phyloP scores from a whole-genome alignment of 1,139 yeast species.

The Saccharomyces hybrid region DNA sequence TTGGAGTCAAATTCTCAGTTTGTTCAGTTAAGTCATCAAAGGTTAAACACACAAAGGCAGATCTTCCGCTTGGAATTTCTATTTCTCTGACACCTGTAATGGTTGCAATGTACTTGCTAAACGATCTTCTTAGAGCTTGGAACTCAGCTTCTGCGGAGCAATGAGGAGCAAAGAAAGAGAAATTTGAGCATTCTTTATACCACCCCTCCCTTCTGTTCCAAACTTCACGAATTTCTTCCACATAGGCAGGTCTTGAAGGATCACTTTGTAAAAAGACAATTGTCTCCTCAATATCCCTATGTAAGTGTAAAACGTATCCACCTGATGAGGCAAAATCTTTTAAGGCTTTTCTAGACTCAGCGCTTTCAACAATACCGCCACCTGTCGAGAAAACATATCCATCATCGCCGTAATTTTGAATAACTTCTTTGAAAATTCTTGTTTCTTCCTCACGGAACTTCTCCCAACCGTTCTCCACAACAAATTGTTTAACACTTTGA shows the following conservation, averaged over 20 bases:
- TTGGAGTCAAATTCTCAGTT: slow-evolving; percentile 42
- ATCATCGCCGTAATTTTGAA: slow-evolving; percentile 39
- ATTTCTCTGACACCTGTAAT: slow-evolving; percentile 52
- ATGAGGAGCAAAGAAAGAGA: slow-evolving; percentile 68
- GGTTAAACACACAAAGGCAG: slow-evolving; percentile 69
- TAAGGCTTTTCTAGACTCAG: slow-evolving; percentile 55
- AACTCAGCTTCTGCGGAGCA: slow-evolving; percentile 53
- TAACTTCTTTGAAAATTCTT: slow-evolving; percentile 44
- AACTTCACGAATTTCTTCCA: slow-evolving; percentile 68
- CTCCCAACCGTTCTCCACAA: slow-evolving; percentile 76
- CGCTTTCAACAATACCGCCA: slow-evolving; percentile 88
- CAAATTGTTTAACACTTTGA: slow-evolving; percentile 55
- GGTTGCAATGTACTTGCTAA: slow-evolving; percentile 49
- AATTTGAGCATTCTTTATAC: slow-evolving; percentile 77
- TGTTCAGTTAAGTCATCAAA: slow-evolving; percentile 46
- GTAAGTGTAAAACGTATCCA: slow-evolving; percentile 80
- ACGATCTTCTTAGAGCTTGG: slow-evolving; percentile 48
- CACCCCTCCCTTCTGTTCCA: slow-evolving; percentile 76
- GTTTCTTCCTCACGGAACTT: slow-evolving; percentile 68
- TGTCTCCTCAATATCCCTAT: slow-evolving; percentile 78
- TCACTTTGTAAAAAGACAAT: slow-evolving; percentile 66
- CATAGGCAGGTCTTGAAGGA: slow-evolving; percentile 79
- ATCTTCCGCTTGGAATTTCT: slow-evolving; percentile 45
- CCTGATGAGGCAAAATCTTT: slow-evolving; percentile 42
- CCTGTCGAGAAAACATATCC: slow-evolving; percentile 86